A percentile compares a stretch with the other conserved stretches of the same genome.
Conservation (phyloP, 192 early-diverging fungal genomes). For the Umbelopsis isabellina region DNA sequence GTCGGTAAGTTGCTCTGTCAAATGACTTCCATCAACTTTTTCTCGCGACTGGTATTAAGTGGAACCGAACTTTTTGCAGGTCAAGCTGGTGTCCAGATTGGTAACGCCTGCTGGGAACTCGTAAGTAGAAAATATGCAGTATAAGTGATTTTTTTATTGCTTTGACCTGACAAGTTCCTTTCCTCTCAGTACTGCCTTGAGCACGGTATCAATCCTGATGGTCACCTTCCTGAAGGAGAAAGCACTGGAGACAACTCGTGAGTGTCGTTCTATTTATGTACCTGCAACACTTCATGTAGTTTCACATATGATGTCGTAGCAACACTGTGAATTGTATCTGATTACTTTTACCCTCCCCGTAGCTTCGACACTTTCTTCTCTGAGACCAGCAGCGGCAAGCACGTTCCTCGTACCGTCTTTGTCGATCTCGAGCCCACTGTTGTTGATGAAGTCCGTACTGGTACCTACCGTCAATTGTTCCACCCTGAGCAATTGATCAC, state of each 20-base stretch:
- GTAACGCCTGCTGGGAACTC: constrained; percentile 99
- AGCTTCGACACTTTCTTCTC: constrained; percentile 99
- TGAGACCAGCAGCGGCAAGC: constrained; percentile 98
- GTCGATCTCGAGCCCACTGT: constrained; percentile 97
- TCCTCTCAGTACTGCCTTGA: constrained; percentile 73
- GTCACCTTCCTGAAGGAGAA: constrained; percentile 54
- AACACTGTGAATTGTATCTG: no score
- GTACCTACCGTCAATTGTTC: constrained; percentile 90
- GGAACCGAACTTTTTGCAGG: not conserved
- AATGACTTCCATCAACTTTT: not conserved
- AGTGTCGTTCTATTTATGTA: not conserved
- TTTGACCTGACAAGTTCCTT: not conserved
- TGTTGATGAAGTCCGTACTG: constrained; percentile 97
- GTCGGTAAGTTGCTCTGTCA: constrained; percentile 44
- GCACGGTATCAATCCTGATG: constrained; percentile 98
- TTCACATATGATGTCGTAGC: constrained; percentile 22
- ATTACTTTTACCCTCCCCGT: constrained; percentile 65
- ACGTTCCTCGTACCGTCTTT: constrained; percentile 98
- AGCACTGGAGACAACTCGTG: constrained; percentile 30
- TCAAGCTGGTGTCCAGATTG: constrained; percentile 99
- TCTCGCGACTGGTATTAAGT: no score
- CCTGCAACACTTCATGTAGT: not conserved
- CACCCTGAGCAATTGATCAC: constrained; percentile 96
- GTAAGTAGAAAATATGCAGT: constrained; percentile 36
- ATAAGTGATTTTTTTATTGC: not conserved